Percentiles rank a stretch among this genome's conserved stretches.
phyloP scores from a whole-genome alignment of 176 grass and related monocot genomes.

The Otatea glauca region DNA sequence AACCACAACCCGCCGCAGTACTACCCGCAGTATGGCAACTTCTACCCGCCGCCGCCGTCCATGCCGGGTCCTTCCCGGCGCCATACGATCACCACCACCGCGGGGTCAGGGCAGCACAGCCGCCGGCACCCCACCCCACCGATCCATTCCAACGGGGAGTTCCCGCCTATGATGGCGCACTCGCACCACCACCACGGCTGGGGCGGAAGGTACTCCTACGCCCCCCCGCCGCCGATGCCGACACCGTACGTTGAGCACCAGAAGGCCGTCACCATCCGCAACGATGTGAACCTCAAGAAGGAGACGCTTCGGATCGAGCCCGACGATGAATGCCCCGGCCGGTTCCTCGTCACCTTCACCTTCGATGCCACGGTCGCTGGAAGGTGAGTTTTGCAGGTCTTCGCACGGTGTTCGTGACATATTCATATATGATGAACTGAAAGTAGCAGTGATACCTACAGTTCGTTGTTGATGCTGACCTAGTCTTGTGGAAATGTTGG shows the following conservation, averaged over 20 bases:
- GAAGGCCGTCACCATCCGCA: constrained; percentile 65
- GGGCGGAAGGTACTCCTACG: constrained; percentile 38
- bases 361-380: constrained; percentile 62
- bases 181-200: constrained; percentile 41
- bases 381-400: constrained; percentile 38
- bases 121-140: background rate
- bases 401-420: background rate
- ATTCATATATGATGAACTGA: background rate
- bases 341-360: constrained; percentile 58
- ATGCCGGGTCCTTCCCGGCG: constrained; percentile 35
- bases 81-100: constrained; percentile 59
- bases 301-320: constrained; percentile 61
- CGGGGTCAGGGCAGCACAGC: constrained; percentile 6
- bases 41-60: constrained; percentile 39
- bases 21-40: constrained; percentile 46
- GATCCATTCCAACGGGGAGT: constrained; percentile 23
- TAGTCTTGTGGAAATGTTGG: background rate
- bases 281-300: constrained; percentile 73
- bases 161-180: constrained; percentile 20
- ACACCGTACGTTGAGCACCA: constrained; percentile 60
- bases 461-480: background rate
- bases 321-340: constrained; percentile 39
- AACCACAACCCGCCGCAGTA: constrained; percentile 45
- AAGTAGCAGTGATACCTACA: background rate
- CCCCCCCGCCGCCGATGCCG: constrained; percentile 16